Evolutionary conservation across 73 alveolate species (phyloP).

Genomic region (Paramecium primaurelia): DNA sequence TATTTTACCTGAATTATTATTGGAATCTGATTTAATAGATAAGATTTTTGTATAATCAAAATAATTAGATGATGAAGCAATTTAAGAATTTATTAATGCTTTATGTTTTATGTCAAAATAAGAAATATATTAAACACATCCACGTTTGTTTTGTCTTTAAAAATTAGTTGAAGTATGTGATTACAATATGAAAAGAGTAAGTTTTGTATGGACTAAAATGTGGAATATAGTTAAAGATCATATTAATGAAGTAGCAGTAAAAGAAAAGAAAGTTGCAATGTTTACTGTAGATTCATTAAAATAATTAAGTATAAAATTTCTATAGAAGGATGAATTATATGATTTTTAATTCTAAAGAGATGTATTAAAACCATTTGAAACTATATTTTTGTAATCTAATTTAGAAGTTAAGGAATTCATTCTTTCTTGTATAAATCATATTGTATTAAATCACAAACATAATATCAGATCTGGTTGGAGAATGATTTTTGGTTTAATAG

Average conservation of each 20-base stretch:
- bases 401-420: conserved; percentile 49
- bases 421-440: conserved; percentile 37
- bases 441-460: conserved; percentile 20
- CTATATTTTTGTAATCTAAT: not conserved
- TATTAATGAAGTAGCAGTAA: conserved; percentile 67
- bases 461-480: conserved; percentile 59
- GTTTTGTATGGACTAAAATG: conserved; percentile 76
- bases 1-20: conserved; percentile 21
- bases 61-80: conserved; percentile 71
- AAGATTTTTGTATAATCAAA: conserved; percentile 60
- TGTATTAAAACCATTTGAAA: conserved; percentile 82
- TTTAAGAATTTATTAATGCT: conserved; percentile 67
- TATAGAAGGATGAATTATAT: conserved; percentile 75
- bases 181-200: conserved; percentile 79
- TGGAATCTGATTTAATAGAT: conserved; percentile 69
- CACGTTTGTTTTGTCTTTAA: conserved; percentile 72
- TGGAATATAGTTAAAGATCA: conserved; percentile 77
- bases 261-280: conserved; percentile 58
- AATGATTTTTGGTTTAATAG: conserved; percentile 35
- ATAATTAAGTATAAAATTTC: conserved; percentile 77
- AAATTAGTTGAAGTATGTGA: conserved; percentile 83
- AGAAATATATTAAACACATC: conserved; percentile 71
- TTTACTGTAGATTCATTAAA: conserved; percentile 77
- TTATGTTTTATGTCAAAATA: conserved; percentile 70
- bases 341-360: conserved; percentile 77